Percentiles rank a stretch among this genome's conserved stretches.
phyloP scores from a whole-genome alignment of 768 basidiomycete species.

The Rhizopogon roseolus region DNA sequence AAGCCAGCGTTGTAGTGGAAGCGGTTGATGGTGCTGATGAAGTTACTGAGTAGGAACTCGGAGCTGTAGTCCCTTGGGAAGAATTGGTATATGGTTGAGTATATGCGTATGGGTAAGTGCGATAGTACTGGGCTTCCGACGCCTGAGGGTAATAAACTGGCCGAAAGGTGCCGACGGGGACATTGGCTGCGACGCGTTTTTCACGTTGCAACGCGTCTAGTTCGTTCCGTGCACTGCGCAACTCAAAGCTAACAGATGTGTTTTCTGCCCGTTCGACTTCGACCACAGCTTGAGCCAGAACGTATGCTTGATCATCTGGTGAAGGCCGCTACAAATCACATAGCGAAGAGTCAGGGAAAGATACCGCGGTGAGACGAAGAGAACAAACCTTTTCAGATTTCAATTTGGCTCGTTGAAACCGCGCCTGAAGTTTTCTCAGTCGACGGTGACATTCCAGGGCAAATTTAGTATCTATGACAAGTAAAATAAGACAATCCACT shows the following conservation, averaged over 20 bases:
- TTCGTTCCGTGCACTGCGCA: conserved; percentile 59
- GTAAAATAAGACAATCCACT: conserved; percentile 1
- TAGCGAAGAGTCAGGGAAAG: conserved; percentile 1
- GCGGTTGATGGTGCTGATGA: conserved; percentile 28
- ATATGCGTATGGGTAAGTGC: conserved; percentile 61
- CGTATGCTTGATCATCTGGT: conserved; percentile 59
- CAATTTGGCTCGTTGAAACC: conserved; percentile 51
- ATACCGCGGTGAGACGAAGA: background rate
- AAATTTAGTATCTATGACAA: conserved; percentile 57
- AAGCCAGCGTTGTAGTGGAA: conserved; percentile 29
- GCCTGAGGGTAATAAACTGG: conserved; percentile 31
- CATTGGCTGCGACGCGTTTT: conserved; percentile 45
- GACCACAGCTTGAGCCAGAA: conserved; percentile 57
- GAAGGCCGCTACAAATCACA: conserved; percentile 44
- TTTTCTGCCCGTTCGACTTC: conserved; percentile 66
- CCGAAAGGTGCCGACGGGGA: conserved; percentile 33
- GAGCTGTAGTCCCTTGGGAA: conserved; percentile 14
- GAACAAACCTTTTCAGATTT: conserved; percentile 52
- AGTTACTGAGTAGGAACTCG: conserved; percentile 22
- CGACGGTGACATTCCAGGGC: conserved; percentile 64
- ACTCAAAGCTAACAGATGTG: conserved; percentile 48
- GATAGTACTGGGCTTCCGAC: conserved; percentile 54
- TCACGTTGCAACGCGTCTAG: conserved; percentile 66
- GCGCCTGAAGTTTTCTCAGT: conserved; percentile 46
- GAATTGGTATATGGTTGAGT: conserved; percentile 46